Percentiles rank a stretch among this genome's conserved stretches.
These are phyloP conservation scores for Claviceps sp. DNA, from an alignment of 2,329 filamentous ascomycete genomes.

Conservation along the genomic window DNA sequence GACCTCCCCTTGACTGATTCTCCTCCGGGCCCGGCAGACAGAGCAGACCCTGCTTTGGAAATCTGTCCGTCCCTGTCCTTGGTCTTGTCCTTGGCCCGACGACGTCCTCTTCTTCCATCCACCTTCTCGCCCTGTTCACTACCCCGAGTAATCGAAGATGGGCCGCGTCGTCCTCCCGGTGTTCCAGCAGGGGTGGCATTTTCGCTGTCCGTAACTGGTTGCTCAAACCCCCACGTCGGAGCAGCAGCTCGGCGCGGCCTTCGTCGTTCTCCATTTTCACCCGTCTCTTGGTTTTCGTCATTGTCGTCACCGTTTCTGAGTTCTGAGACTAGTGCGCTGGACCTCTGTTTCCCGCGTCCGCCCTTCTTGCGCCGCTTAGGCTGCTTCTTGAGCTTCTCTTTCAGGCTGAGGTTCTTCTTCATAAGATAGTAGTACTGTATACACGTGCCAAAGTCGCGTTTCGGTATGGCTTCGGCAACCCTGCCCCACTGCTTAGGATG, in stretches of 20 bases:
- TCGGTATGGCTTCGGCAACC: slow-evolving; percentile 53
- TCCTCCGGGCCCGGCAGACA: slow-evolving; percentile 30
- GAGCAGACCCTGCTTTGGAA: slow-evolving; percentile 26
- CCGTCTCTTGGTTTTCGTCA: slow-evolving; percentile 41
- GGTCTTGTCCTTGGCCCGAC: slow-evolving; percentile 27
- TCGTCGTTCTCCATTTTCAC: slow-evolving; percentile 46
- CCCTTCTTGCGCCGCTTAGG: slow-evolving; percentile 45
- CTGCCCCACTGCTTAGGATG: slow-evolving; percentile 73
- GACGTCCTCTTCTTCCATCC: slow-evolving; percentile 23
- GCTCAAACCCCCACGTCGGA: slow-evolving; percentile 59
- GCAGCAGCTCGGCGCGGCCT: slow-evolving; percentile 52
- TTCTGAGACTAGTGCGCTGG: slow-evolving; percentile 53
- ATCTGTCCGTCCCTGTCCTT: slow-evolving; percentile 26
- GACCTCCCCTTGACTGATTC: slow-evolving; percentile 33
- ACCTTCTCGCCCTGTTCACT: slow-evolving; percentile 31
- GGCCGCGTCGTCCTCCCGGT: slow-evolving; percentile 35
- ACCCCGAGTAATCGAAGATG: slow-evolving; percentile 23
- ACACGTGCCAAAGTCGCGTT: slow-evolving; percentile 62
- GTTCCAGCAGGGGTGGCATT: slow-evolving; percentile 43
- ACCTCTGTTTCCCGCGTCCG: slow-evolving; percentile 42
- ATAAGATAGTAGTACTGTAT: slow-evolving; percentile 81
- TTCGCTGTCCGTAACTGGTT: slow-evolving; percentile 44
- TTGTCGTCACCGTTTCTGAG: slow-evolving; percentile 44
- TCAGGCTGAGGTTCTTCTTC: slow-evolving; percentile 61
- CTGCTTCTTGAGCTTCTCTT: slow-evolving; percentile 59